These are phyloP conservation scores for Spergularia marina DNA, from an alignment of 148 eudicot genomes.

Conservation along the genomic window DNA sequence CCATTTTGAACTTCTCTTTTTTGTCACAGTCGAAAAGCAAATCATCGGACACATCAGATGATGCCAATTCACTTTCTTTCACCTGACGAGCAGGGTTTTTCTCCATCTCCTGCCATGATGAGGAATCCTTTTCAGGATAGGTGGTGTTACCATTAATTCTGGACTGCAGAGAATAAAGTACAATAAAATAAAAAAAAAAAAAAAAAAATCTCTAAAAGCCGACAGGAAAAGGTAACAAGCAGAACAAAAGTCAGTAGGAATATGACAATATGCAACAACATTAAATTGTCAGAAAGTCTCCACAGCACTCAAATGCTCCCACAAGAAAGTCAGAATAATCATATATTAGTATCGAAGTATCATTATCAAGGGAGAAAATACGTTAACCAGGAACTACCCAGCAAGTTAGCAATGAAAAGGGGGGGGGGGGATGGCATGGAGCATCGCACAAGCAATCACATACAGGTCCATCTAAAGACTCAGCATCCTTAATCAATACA, in stretches of 20 bases:
- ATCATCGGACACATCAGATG: slow-evolving; percentile 35
- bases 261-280: not conserved
- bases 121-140: slow-evolving; percentile 38
- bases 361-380: not conserved
- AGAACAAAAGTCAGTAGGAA: not conserved
- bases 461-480: not conserved
- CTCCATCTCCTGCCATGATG: slow-evolving; percentile 31
- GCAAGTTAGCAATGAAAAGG: not conserved
- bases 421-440: not conserved
- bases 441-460: not conserved
- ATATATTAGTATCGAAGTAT: not conserved
- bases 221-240: not conserved
- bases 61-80: slow-evolving; percentile 33
- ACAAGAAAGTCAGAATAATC: not conserved
- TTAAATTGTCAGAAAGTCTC: not conserved
- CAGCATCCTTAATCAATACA: not conserved
- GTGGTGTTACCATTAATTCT: slow-evolving; percentile 50
- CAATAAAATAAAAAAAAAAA: not conserved
- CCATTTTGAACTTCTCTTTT: slow-evolving; percentile 95
- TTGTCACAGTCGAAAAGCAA: slow-evolving; percentile 57
- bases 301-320: not conserved
- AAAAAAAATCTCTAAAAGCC: not conserved
- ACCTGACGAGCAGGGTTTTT: slow-evolving; percentile 30
- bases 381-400: not conserved
- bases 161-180: slow-evolving; percentile 41